These are phyloP conservation scores for Helotiales sp. DNA, from an alignment of 2,329 filamentous ascomycete genomes.

Conservation along the genomic window DNA sequence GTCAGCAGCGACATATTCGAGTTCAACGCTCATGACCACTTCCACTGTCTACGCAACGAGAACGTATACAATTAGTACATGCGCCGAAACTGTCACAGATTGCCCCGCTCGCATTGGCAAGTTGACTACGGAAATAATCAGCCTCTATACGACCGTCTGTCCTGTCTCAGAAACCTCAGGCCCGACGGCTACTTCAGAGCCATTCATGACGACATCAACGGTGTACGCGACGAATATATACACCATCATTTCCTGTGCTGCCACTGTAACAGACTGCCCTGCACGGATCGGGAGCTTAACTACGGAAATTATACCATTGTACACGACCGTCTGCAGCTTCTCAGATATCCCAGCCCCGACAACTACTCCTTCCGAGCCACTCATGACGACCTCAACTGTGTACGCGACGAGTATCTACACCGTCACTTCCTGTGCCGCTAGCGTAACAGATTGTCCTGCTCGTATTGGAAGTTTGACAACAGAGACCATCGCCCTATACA, in stretches of 20 bases:
- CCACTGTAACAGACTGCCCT: slow-evolving; percentile 13
- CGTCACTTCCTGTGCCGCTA: slow-evolving; percentile 5
- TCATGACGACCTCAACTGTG: not conserved
- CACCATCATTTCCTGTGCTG: slow-evolving; percentile 6
- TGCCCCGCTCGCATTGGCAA: not conserved
- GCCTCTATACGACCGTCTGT: not conserved
- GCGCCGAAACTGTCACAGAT: not conserved
- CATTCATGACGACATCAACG: not conserved
- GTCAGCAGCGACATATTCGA: not conserved
- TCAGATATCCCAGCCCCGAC: not conserved
- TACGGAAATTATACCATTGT: not conserved
- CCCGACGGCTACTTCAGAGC: not conserved
- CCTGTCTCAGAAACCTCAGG: not conserved
- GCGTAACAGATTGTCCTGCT: slow-evolving; percentile 10
- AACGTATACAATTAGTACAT: not conserved
- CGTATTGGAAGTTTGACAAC: slow-evolving; percentile 4
- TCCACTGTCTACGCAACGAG: not conserved
- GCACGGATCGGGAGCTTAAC: slow-evolving; percentile 2
- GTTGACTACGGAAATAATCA: not conserved
- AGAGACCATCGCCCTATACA: not conserved
- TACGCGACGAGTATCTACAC: not conserved
- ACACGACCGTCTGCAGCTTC: not conserved
- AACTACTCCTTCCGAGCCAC: not conserved
- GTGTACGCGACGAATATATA: slow-evolving; percentile 4
- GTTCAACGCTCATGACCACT: not conserved